Evolutionary conservation across 1,284 basidiomycete species (phyloP).

Genomic region (Cystobasidiaceae sp.): DNA sequence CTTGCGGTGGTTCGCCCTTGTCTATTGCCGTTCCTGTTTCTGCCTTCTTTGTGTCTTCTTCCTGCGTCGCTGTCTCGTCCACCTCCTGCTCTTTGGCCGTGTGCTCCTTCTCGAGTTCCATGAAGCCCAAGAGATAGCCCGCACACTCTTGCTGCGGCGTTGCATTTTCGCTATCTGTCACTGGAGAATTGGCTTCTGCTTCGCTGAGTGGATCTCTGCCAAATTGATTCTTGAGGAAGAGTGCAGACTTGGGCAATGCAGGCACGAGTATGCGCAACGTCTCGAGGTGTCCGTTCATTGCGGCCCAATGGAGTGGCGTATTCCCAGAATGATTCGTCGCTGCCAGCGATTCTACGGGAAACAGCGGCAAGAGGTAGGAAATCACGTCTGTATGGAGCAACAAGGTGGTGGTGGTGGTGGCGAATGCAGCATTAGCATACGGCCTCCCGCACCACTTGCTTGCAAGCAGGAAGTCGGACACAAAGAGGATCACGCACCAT

Average conservation of each 20-base stretch:
- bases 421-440: neutral
- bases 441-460: neutral
- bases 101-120: slow-evolving; percentile 27
- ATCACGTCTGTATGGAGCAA: slow-evolving; percentile 34
- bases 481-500: slow-evolving; percentile 32
- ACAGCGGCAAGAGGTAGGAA: slow-evolving; percentile 35
- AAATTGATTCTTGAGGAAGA: slow-evolving; percentile 37
- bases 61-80: neutral
- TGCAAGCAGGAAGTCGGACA: neutral
- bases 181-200: slow-evolving; percentile 36
- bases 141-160: slow-evolving; percentile 16
- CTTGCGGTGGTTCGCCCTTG: no score
- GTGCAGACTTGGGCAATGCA: slow-evolving; percentile 33
- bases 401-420: neutral
- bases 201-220: slow-evolving; percentile 40
- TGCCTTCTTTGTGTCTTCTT: neutral
- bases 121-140: slow-evolving; percentile 25
- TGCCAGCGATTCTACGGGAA: slow-evolving; percentile 32
- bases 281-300: slow-evolving; percentile 41
- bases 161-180: neutral
- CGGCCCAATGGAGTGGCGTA: slow-evolving; percentile 43
- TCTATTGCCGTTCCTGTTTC: neutral
- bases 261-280: slow-evolving; percentile 39
- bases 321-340: slow-evolving; percentile 36
- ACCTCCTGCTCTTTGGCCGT: slow-evolving; percentile 8